Evolutionary conservation across 768 basidiomycete genomes (phyloP).

Genomic region (Rhizopogon vesiculosus): DNA sequence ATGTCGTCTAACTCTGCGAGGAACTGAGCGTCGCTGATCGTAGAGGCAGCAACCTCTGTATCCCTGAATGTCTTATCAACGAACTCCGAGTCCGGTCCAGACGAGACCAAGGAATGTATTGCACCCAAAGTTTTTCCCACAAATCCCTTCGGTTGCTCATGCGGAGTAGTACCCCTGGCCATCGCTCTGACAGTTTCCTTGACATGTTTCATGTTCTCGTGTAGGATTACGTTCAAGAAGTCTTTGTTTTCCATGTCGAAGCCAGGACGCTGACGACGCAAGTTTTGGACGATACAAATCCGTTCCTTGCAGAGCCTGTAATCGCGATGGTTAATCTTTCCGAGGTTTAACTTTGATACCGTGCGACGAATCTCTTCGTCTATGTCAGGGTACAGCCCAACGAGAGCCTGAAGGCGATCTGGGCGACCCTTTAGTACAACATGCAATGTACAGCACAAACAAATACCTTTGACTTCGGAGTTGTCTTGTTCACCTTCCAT

Average conservation of each 20-base stretch:
- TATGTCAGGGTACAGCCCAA: slow-evolving; percentile 12
- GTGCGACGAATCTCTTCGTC: neutral
- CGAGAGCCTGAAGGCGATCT: slow-evolving; percentile 9
- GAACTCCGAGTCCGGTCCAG: neutral
- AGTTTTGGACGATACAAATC: slow-evolving; percentile 7
- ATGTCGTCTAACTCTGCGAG: slow-evolving; percentile 5
- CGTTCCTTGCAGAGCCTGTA: slow-evolving; percentile 13
- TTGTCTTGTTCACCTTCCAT: neutral
- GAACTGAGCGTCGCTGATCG: slow-evolving; percentile 11
- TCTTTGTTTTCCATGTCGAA: neutral
- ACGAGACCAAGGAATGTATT: neutral
- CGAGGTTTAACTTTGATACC: neutral
- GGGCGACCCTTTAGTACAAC: neutral
- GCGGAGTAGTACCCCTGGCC: neutral
- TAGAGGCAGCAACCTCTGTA: neutral
- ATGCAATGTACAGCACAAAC: neutral
- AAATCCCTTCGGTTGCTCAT: neutral
- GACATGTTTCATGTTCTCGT: neutral
- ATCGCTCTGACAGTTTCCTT: neutral
- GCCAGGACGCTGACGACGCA: neutral
- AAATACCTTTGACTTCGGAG: neutral
- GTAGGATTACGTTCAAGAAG: slow-evolving; percentile 5
- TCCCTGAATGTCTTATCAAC: slow-evolving; percentile 5
- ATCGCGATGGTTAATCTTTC: slow-evolving; percentile 5
- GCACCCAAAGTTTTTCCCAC: neutral